Conservation (phyloP, 139 green algal genomes). For the Tetradesmus obliquus region DNA sequence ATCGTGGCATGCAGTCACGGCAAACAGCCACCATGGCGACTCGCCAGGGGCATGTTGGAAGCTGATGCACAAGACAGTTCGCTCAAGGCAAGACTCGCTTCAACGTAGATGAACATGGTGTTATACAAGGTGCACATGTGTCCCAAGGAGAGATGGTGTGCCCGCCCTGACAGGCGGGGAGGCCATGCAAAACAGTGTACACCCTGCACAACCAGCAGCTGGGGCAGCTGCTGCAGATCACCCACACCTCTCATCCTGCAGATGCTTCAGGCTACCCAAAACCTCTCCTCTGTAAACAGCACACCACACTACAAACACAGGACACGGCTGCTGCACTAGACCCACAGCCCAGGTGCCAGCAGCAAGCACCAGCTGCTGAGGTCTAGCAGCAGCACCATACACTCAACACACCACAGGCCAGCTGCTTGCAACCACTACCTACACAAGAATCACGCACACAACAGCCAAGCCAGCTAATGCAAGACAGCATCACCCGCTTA, state of each 20-base stretch:
- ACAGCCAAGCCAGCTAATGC: neutral
- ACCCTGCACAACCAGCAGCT: constrained; percentile 33
- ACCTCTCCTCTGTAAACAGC: constrained; percentile 1
- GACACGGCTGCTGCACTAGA: neutral
- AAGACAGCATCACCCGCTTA: constrained; percentile 23
- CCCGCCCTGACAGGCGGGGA: neutral
- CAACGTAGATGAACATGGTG: constrained; percentile 4
- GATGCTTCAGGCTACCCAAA: constrained; percentile 27
- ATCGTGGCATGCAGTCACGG: neutral
- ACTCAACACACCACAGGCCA: constrained; percentile 11
- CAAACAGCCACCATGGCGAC: neutral
- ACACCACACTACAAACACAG: neutral
- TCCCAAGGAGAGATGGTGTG: neutral
- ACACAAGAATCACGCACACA: neutral
- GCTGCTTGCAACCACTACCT: neutral
- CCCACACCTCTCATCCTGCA: constrained; percentile 13
- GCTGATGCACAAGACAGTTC: neutral
- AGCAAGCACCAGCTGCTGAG: neutral
- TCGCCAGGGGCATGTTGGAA: neutral
- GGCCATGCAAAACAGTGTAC: constrained; percentile 28
- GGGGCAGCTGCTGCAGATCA: constrained; percentile 11
- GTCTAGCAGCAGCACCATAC: neutral
- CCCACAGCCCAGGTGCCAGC: neutral
- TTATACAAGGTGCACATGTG: constrained; percentile 11
- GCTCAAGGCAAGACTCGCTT: constrained; percentile 1